phyloP scores from a whole-genome alignment of 1,139 yeast genomes.

The Magnusiomyces paraingens region DNA sequence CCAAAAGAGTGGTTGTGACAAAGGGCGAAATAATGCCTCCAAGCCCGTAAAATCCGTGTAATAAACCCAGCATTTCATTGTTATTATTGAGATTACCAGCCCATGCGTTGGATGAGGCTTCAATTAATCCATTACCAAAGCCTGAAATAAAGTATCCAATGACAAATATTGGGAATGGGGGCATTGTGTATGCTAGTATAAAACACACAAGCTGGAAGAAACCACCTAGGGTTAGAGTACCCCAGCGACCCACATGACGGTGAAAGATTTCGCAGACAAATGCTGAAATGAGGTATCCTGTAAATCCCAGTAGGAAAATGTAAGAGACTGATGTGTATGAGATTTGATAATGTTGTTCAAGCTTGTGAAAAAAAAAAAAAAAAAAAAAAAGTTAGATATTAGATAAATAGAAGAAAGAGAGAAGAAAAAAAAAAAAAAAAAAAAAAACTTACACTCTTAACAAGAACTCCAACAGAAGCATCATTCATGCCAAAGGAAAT shows the following conservation, averaged over 20 bases:
- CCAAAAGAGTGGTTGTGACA: conserved; percentile 48
- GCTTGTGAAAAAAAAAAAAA: conserved; percentile 14
- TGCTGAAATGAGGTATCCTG: conserved; percentile 38
- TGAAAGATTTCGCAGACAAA: conserved; percentile 33
- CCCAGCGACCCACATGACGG: conserved; percentile 39
- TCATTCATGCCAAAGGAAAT: conserved; percentile 31
- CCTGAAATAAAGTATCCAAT: conserved; percentile 55
- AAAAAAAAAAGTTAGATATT: not conserved
- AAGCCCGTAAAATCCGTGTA: conserved; percentile 56
- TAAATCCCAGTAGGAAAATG: conserved; percentile 28
- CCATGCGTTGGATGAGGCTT: conserved; percentile 55
- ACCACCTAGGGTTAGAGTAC: conserved; percentile 38
- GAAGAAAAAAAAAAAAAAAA: not conserved
- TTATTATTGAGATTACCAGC: conserved; percentile 44
- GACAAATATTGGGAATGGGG: conserved; percentile 38
- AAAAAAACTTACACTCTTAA: conserved; percentile 12
- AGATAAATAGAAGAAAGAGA: no score
- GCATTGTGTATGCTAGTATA: conserved; percentile 40
- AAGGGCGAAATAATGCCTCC: conserved; percentile 61
- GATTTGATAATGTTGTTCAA: conserved; percentile 27
- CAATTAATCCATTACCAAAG: conserved; percentile 49
- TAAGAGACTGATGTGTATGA: conserved; percentile 26
- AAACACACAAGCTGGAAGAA: conserved; percentile 36
- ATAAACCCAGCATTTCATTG: conserved; percentile 45
- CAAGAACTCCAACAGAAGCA: conserved; percentile 26